Base-by-base conservation (phyloP, 1,284 basidiomycete genomes). In the Phellinidium pouzarii region DNA sequence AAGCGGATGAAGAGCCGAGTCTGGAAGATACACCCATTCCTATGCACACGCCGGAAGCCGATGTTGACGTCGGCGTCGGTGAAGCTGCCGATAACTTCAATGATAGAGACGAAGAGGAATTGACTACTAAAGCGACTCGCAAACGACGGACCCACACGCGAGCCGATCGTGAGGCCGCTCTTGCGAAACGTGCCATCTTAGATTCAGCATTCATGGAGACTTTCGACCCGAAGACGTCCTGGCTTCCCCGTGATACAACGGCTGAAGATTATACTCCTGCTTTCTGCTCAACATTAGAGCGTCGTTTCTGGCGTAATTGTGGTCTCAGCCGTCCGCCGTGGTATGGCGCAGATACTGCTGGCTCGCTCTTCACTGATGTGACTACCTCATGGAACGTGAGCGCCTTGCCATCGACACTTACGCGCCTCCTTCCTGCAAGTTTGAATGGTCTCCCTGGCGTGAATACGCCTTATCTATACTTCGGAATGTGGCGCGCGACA, bases 401-500 rank as follows among this genome's bases (percentile, higher is more conserved):
- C 1, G 77, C 83, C 65, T 79, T 99, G 9, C 87, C 90, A 27
- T 97, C 94, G 44, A 75, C 94, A 2, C 78, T 99, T 29, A 86
- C 86, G 14, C 83, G 93, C 12, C 75, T 96, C n/a, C 68, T 90
- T 1, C 85, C 84, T 1, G 59, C 75, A 4, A 76, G 78, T 11
- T 74, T 77, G 20, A 78, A 90, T 48, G 82, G 80, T 52, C 74
- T 99, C 23, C 94, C 94, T 0, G 95, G 95, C 25, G 95, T 99
- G 48, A 99, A 98, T 64, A 89, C 93, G 1, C 95, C 95, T 0
- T 99, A 99, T 66, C 79, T 99, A 3, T 99, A 99, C 69, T 98
- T 96, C 68, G 95, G 95, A 59, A 97, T 97, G 93, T 99, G 95
- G 95, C 78, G 93, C 49, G 95, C 96, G 12, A 94, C 93, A 0